Conservation (phyloP, 176 grass and related monocot genomes). For the Lolium multiflorum region DNA sequence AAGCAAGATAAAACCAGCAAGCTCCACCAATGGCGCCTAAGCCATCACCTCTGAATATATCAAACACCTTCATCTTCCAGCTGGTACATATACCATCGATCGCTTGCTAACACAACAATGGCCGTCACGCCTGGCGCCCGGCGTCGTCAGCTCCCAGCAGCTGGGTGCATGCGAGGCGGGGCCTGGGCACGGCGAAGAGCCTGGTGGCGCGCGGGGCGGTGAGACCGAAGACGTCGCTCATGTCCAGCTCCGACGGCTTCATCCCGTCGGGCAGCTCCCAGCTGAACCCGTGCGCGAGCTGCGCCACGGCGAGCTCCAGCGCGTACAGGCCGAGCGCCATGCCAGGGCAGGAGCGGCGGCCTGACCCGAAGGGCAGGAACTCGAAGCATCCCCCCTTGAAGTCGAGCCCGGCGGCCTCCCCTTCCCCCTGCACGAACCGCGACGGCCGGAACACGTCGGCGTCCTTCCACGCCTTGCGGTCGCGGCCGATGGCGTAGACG, state of each 20-base stretch:
- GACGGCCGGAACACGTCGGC: constrained; percentile 66
- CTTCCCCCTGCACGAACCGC: constrained; percentile 47
- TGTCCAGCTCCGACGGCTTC: constrained; percentile 88
- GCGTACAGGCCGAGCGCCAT: constrained; percentile 69
- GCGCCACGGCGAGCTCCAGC: constrained; percentile 74
- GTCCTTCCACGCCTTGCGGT: constrained; percentile 71
- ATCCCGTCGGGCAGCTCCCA: constrained; percentile 77
- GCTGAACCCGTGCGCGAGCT: constrained; percentile 73
- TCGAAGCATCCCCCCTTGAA: constrained; percentile 95
- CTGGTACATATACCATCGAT: not conserved
- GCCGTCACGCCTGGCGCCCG: not conserved
- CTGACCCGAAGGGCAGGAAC: constrained; percentile 88
- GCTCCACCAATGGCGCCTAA: not conserved
- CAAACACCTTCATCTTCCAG: not conserved
- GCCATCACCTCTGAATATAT: not conserved
- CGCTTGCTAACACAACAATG: not conserved
- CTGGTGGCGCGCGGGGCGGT: constrained; percentile 73
- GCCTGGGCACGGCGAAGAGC: constrained; percentile 71
- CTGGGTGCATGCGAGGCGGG: constrained; percentile 56
- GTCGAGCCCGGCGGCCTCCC: constrained; percentile 56
- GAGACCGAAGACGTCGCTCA: constrained; percentile 88
- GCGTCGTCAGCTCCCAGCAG: constrained; percentile 33
- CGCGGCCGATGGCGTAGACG: constrained; percentile 81
- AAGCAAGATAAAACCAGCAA: constrained; percentile 13
- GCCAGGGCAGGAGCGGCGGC: constrained; percentile 77